Conservation (phyloP, 2,329 filamentous ascomycete species). For the Ophiocordyceps sinensis region DNA sequence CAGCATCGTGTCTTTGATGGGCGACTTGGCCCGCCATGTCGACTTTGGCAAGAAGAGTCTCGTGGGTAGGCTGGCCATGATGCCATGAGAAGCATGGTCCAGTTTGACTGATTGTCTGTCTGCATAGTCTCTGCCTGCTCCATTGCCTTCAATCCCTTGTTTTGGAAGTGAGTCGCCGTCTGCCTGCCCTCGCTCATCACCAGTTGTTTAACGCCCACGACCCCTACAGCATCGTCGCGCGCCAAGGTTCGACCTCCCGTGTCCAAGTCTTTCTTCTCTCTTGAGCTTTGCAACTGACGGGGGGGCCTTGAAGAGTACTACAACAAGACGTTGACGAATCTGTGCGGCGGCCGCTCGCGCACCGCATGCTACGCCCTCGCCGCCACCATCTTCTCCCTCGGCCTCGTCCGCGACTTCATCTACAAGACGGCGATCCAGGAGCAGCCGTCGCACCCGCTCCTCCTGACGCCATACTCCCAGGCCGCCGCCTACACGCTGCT, state of each 20-base stretch:
- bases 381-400: slow-evolving; percentile 77
- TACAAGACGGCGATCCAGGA: slow-evolving; percentile 73
- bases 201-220: neutral
- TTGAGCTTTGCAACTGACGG: neutral
- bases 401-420: slow-evolving; percentile 73
- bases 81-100: neutral
- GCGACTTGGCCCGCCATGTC: slow-evolving; percentile 45
- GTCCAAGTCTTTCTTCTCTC: neutral
- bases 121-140: slow-evolving; percentile 58
- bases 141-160: slow-evolving; percentile 94
- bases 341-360: slow-evolving; percentile 66
- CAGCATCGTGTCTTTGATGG: slow-evolving; percentile 24
- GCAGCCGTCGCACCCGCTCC: slow-evolving; percentile 60
- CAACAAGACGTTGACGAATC: slow-evolving; percentile 74
- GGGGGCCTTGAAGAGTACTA: slow-evolving; percentile 62
- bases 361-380: slow-evolving; percentile 84
- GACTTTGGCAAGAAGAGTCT: slow-evolving; percentile 55
- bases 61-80: slow-evolving; percentile 34
- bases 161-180: slow-evolving; percentile 75
- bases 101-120: neutral
- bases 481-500: slow-evolving; percentile 60
- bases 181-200: too few relatives aligned
- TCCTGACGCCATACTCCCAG: slow-evolving; percentile 44
- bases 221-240: slow-evolving; percentile 55
- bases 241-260: slow-evolving; percentile 45